Conservation (phyloP, 83 land plant species). For the Larix sibirica region DNA sequence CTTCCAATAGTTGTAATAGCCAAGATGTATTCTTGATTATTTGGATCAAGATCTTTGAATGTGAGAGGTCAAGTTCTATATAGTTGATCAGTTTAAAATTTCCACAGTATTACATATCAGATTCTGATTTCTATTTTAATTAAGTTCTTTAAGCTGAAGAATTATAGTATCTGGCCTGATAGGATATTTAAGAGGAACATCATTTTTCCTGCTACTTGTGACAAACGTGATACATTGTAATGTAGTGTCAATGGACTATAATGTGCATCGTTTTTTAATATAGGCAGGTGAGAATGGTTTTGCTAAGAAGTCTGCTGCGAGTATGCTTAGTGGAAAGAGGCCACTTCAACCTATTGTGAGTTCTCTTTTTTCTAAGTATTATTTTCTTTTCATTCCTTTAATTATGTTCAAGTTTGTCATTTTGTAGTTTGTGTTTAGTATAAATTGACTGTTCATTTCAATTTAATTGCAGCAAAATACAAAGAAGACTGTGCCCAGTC, state of each 20-base stretch:
- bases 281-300: conserved; percentile 53
- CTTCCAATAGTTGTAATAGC: no score
- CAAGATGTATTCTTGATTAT: no score
- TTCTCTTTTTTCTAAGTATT: background rate
- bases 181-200: no score
- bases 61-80: background rate
- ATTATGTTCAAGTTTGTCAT: background rate
- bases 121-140: no score
- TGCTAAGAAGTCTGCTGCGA: conserved; percentile 89
- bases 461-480: conserved; percentile 38
- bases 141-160: no score
- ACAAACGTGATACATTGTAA: background rate
- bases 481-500: conserved; percentile 40
- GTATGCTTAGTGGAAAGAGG: conserved; percentile 95
- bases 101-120: no score
- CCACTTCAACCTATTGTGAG: conserved; percentile 61
- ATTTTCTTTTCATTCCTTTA: background rate
- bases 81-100: background rate
- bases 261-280: background rate
- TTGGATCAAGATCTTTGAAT: background rate
- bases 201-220: no score
- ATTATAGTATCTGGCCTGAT: no score
- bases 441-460: background rate
- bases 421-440: background rate
- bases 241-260: background rate